Evolutionary conservation across 1,284 basidiomycete species (phyloP).

Genomic region (Phellinidium pouzarii): DNA sequence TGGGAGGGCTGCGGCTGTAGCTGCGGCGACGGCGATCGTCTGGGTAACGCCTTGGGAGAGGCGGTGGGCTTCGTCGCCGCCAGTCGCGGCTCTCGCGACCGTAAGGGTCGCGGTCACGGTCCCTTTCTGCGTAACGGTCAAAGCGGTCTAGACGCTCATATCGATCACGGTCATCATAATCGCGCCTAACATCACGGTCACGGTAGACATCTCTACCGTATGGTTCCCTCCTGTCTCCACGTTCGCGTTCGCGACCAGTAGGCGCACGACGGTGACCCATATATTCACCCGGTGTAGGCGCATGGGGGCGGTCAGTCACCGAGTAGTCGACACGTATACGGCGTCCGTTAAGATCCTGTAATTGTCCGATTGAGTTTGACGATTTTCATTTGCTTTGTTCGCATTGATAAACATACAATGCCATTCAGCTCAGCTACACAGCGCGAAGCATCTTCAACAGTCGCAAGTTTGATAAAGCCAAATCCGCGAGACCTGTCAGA

Average conservation of each 20-base stretch:
- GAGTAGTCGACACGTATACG: conserved; percentile 96
- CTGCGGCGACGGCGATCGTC: conserved; percentile 69
- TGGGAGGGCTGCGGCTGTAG: conserved; percentile 71
- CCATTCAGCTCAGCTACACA: conserved; percentile 93
- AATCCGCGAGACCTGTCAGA: conserved; percentile 96
- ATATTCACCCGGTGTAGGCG: conserved; percentile 96
- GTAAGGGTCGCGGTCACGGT: conserved; percentile 38
- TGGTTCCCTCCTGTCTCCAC: conserved; percentile 14
- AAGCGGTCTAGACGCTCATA: too few relatives aligned
- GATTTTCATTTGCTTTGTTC: conserved; percentile 1
- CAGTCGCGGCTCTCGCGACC: conserved; percentile 37
- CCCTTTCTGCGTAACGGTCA: conserved; percentile 44
- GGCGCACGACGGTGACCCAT: conserved; percentile 81
- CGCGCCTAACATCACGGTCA: conserved; percentile 25
- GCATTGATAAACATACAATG: conserved; percentile 48
- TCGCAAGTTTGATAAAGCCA: conserved; percentile 93
- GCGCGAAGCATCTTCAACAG: conserved; percentile 77
- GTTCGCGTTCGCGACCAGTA: conserved; percentile 37
- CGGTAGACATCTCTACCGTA: conserved; percentile 41
- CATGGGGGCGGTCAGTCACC: conserved; percentile 88
- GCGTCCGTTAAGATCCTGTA: conserved; percentile 87
- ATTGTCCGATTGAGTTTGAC: neutral
- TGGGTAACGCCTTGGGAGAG: conserved; percentile 39
- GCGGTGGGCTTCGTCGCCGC: conserved; percentile 60
- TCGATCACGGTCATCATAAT: conserved; percentile 33